phyloP scores from a whole-genome alignment of 345 rosid species.

The Moricandia arvensis region DNA sequence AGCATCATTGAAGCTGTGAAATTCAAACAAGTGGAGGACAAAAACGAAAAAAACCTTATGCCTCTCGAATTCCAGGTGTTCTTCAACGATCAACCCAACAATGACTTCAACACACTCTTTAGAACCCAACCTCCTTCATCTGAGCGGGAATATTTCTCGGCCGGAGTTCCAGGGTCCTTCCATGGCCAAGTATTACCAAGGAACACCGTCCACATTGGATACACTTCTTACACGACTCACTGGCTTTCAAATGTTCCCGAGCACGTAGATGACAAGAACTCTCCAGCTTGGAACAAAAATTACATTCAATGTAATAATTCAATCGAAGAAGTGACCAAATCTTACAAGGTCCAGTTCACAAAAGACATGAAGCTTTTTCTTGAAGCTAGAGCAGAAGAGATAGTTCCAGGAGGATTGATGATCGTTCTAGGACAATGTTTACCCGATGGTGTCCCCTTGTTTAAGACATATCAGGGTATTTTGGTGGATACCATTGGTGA shows the following conservation, averaged over 20 bases:
- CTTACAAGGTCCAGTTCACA: conserved; percentile 33
- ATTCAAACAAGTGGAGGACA: neutral
- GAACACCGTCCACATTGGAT: conserved; percentile 28
- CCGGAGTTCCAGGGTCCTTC: conserved; percentile 43
- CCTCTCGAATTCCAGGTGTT: conserved; percentile 30
- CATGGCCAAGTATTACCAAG: conserved; percentile 33
- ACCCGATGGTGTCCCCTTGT: conserved; percentile 19
- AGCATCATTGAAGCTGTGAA: conserved; percentile 15
- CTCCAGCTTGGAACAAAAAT: conserved; percentile 34
- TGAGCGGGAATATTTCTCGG: conserved; percentile 7
- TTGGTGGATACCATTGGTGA: neutral
- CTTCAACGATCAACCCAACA: conserved; percentile 42
- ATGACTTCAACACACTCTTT: conserved; percentile 49
- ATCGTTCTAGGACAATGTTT: conserved; percentile 1
- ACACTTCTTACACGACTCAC: conserved; percentile 23
- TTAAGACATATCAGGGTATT: neutral
- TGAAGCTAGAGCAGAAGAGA: conserved; percentile 37
- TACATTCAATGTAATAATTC: conserved; percentile 18
- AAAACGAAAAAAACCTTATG: neutral
- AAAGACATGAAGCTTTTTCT: conserved; percentile 26
- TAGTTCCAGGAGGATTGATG: conserved; percentile 36
- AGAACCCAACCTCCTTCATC: conserved; percentile 15
- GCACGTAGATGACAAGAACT: neutral
- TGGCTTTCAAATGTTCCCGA: conserved; percentile 42
- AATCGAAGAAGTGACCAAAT: conserved; percentile 23